phyloP scores from a whole-genome alignment of 2,329 filamentous ascomycete genomes.

The Periconia sp. region DNA sequence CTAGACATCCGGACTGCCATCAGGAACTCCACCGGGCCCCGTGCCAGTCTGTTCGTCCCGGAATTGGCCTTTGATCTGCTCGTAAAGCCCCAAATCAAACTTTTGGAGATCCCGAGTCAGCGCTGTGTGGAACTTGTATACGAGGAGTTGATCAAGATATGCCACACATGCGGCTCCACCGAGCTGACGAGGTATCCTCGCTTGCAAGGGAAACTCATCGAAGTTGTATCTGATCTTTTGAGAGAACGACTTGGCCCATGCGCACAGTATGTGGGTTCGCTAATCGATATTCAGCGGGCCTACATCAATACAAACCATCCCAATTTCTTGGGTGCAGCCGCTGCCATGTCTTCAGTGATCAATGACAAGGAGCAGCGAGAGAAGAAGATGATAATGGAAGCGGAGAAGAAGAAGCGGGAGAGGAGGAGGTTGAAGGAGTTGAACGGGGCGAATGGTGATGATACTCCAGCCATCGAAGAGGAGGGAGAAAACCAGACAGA shows the following conservation, averaged over 20 bases:
- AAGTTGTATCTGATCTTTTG: constrained; percentile 94
- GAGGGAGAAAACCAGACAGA: constrained; percentile 56
- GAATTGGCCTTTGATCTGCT: constrained; percentile 97
- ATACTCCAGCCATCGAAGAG: constrained; percentile 67
- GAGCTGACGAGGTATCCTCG: constrained; percentile 91
- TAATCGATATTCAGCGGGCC: constrained; percentile 95
- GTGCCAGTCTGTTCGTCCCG: constrained; percentile 93
- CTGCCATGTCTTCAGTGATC: constrained; percentile 96
- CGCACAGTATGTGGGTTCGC: constrained; percentile 88
- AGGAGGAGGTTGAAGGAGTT: constrained; percentile 81
- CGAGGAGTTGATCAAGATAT: constrained; percentile 98
- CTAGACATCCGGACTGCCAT: constrained; percentile 96
- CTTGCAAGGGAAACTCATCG: constrained; percentile 93
- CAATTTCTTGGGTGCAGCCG: constrained; percentile 94
- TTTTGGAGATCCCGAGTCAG: constrained; percentile 91
- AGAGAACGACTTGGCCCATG: constrained; percentile 88
- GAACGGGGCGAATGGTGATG: constrained; percentile 59
- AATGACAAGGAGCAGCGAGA: constrained; percentile 93
- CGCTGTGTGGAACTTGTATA: constrained; percentile 97
- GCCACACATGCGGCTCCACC: constrained; percentile 94
- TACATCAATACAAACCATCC: constrained; percentile 99
- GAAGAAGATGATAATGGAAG: constrained; percentile 75
- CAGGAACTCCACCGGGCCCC: constrained; percentile 93
- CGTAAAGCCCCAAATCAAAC: constrained; percentile 97
- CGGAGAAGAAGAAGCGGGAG: constrained; percentile 85